A percentile compares a stretch with the other conserved stretches of the same genome.
These are phyloP conservation scores for Albatrellus ellisii DNA, from an alignment of 768 basidiomycete genomes.

Conservation along the genomic window DNA sequence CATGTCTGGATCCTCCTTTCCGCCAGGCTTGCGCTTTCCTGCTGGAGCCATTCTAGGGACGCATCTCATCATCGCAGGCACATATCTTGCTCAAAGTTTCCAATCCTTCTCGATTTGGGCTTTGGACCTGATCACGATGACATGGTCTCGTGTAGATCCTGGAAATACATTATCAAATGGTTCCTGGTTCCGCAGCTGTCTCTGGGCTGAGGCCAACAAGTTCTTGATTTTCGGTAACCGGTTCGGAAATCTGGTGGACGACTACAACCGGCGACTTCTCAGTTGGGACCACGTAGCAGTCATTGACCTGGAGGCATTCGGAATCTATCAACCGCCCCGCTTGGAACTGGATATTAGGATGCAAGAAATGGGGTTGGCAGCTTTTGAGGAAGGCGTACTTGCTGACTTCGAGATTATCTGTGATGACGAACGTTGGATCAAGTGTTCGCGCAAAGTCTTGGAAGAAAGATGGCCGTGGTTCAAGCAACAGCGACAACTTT, in stretches of 20 bases:
- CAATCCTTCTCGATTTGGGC: slow-evolving; percentile 97
- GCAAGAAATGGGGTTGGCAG: slow-evolving; percentile 76
- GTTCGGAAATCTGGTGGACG: slow-evolving; percentile 77
- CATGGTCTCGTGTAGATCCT: slow-evolving; percentile 81
- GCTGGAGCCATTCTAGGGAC: slow-evolving; percentile 86
- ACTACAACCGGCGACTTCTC: slow-evolving; percentile 82
- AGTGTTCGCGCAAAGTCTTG: slow-evolving; percentile 73
- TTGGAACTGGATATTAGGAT: slow-evolving; percentile 52
- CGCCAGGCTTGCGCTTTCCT: slow-evolving; percentile 93
- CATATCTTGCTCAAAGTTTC: slow-evolving; percentile 87
- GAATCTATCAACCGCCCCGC: slow-evolving; percentile 83
- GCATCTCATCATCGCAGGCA: slow-evolving; percentile 88
- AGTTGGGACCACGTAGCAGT: slow-evolving; percentile 90
- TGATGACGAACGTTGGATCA: slow-evolving; percentile 76
- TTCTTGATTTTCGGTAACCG: slow-evolving; percentile 89
- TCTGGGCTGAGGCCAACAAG: slow-evolving; percentile 76
- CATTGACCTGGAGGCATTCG: slow-evolving; percentile 88
- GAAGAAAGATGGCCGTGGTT: slow-evolving; percentile 97
- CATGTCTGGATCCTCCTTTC: slow-evolving; percentile 75
- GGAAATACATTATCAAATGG: slow-evolving; percentile 77
- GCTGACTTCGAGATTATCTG: slow-evolving; percentile 90
- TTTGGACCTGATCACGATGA: slow-evolving; percentile 71
- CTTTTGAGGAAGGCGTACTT: slow-evolving; percentile 68
- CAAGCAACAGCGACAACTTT: slow-evolving; percentile 48
- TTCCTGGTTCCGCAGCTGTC: slow-evolving; percentile 89